Conservation (phyloP, 768 basidiomycete species). For the Harrya chromipes region DNA sequence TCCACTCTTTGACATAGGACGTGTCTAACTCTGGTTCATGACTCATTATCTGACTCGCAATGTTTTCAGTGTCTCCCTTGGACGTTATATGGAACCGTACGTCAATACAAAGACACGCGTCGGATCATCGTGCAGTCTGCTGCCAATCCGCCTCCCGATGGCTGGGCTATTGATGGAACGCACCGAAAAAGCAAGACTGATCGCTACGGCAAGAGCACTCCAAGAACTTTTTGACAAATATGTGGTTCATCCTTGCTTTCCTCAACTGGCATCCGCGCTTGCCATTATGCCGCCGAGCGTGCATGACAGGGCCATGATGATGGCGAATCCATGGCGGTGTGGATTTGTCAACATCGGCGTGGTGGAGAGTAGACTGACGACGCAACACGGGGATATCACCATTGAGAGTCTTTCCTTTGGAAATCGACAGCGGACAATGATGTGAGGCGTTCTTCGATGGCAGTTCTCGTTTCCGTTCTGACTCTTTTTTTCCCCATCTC, state of each 20-base stretch:
- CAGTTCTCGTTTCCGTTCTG: no score
- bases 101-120: slow-evolving; percentile 19
- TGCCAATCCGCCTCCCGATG: slow-evolving; percentile 22
- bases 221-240: slow-evolving; percentile 13
- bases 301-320: neutral
- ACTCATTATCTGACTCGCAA: neutral
- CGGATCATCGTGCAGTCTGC: slow-evolving; percentile 12
- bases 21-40: neutral
- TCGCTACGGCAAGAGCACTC: slow-evolving; percentile 10
- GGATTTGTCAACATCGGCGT: slow-evolving; percentile 13
- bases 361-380: slow-evolving; percentile 11
- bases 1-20: no score
- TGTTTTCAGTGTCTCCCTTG: slow-evolving; percentile 12
- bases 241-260: slow-evolving; percentile 13
- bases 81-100: slow-evolving; percentile 17
- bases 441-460: slow-evolving; percentile 2
- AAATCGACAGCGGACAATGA: slow-evolving; percentile 2
- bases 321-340: slow-evolving; percentile 2
- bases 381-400: slow-evolving; percentile 2
- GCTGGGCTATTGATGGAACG: neutral
- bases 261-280: slow-evolving; percentile 6
- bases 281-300: neutral
- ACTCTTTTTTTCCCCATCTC: neutral
- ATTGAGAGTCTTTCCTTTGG: slow-evolving; percentile 9
- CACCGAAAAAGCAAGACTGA: slow-evolving; percentile 9